Conservation (phyloP, 441 rosid species). For the Jatropha multifida region DNA sequence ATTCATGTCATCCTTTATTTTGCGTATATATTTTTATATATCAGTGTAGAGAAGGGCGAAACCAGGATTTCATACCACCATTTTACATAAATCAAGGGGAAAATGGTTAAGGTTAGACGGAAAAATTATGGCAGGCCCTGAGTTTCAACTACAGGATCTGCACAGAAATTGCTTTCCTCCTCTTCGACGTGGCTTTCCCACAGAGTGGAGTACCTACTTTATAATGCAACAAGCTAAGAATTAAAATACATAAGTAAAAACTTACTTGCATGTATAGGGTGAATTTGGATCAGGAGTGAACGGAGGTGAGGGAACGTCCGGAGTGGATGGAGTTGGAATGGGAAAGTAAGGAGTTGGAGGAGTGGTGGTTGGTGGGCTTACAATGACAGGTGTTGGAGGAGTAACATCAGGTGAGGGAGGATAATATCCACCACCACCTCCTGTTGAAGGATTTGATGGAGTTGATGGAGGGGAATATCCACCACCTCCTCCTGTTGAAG, state of each 20-base stretch:
- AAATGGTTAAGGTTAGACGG: too few species aligned
- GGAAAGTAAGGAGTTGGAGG: constrained; percentile 20
- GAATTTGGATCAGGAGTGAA: constrained; percentile 31
- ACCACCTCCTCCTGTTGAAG: constrained; percentile 26
- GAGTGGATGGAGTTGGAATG: constrained; percentile 22
- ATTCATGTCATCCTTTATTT: too few species aligned
- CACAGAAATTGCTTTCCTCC: too few species aligned
- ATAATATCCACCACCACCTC: constrained; percentile 21
- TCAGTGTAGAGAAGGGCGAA: too few species aligned
- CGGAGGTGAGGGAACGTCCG: constrained; percentile 30
- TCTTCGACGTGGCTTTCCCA: too few species aligned
- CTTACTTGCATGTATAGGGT: constrained; percentile 37
- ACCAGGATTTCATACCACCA: too few species aligned
- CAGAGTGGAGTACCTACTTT: too few species aligned
- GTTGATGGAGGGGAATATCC: constrained; percentile 23
- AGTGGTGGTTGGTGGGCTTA: constrained; percentile 24
- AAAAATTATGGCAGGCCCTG: too few species aligned
- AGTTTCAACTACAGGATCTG: too few species aligned
- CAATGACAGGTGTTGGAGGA: constrained; percentile 25
- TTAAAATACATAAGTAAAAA: background rate
- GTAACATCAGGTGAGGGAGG: constrained; percentile 21
- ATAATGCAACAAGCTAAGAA: background rate
- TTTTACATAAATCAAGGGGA: too few species aligned
- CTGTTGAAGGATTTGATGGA: constrained; percentile 26
- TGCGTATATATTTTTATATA: too few species aligned